Evolutionary conservation across 306 rosid species (phyloP), one percentile per base, ranked within the genome.

Genomic region (Abrus pulchellus): DNA sequence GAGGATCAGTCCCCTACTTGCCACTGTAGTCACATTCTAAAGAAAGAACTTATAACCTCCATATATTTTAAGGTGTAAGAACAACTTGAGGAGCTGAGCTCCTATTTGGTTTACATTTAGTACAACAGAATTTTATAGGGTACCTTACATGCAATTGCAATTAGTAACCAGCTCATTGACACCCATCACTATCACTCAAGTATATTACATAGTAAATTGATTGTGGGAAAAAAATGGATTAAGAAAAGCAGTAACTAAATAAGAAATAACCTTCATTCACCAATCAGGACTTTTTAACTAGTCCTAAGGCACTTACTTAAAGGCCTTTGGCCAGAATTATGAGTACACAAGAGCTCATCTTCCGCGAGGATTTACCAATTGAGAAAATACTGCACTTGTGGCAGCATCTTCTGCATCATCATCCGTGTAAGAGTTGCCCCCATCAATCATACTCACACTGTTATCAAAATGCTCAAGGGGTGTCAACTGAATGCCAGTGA

Each of bases 341-440:
- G 59, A 38, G 72, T 47, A 28, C 50, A 69, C 33, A 30, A 61
- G 64, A 74, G 59, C 90, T 90, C 86, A 93, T 85, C 98, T 84
- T 76, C 98, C 98, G 0, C 97, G 91, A 61, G 98, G 98, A 81
- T 93, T 90, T 68, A 93, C 98, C 36, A 93, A 88, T 88, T 93
- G 98, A 32, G 98, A 93, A 82, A 93, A 93, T 29, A 93, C 98
- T n/a, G 94, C 90, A 83, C 94, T 93, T 34, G 98, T 93, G 63
- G 97, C 87, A 63, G 74, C 90, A 75, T 86, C 94, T 85, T 91
- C 94, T 14, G 82, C 43, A 38, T 90, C 93, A 5, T 91, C 93
- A 48, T 88, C 90, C 0, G 93, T 85, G 53, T 86, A 84, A 0
- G 94, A 87, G 84, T 78, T 83, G 47, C 80, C 86, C 34, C 73